These are phyloP conservation scores for Forsythia viridissima DNA, from an alignment of 257 asterid genomes.

Conservation along the genomic window DNA sequence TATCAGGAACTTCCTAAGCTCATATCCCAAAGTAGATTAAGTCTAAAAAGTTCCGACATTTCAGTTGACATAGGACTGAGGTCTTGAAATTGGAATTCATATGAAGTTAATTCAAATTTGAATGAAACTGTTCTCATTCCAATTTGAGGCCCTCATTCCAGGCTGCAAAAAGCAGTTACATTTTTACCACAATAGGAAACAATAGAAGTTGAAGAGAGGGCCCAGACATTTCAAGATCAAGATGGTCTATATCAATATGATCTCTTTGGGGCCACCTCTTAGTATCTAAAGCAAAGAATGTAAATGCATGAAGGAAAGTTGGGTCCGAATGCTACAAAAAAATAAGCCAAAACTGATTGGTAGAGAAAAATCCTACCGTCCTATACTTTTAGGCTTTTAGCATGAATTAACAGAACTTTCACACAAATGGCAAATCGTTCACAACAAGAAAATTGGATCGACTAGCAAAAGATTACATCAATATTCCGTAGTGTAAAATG, in stretches of 20 bases:
- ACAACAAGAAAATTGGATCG: background rate
- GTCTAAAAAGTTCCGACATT: background rate
- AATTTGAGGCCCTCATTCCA: background rate
- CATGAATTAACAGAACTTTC: background rate
- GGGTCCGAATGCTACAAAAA: no score
- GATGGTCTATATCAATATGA: no score
- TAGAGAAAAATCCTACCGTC: background rate
- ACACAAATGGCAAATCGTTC: background rate
- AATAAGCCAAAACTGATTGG: background rate
- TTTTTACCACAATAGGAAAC: background rate
- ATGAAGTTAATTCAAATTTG: background rate
- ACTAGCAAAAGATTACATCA: background rate
- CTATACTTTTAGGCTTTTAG: background rate
- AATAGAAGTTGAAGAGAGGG: background rate
- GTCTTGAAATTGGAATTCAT: background rate
- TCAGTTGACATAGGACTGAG: background rate
- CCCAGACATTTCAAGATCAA: no score
- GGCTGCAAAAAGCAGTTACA: background rate
- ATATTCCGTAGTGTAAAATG: background rate
- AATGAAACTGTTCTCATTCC: background rate
- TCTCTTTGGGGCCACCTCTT: no score
- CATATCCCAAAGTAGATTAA: background rate
- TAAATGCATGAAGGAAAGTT: background rate
- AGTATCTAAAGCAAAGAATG: background rate
- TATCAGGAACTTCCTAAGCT: slow-evolving; percentile 7